Conservation (phyloP, 306 rosid species). For the Inga leiocalycina region DNA sequence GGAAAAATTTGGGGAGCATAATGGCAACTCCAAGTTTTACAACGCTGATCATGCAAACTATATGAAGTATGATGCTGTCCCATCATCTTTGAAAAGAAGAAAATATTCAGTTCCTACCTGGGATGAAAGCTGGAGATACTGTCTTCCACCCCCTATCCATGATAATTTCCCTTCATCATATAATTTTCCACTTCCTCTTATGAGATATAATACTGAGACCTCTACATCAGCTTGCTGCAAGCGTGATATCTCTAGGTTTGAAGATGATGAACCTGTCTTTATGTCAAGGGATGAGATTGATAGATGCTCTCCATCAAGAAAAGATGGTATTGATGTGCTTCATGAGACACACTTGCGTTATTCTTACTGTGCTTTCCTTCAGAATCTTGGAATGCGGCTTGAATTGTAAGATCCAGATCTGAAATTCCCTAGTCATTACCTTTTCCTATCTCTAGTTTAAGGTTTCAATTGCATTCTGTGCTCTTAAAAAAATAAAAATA, state of each 20-base stretch:
- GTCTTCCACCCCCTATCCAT: slow-evolving; percentile 48
- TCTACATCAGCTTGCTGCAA: slow-evolving; percentile 58
- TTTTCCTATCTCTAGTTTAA: neutral
- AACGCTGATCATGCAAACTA: slow-evolving; percentile 40
- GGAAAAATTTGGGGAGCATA: slow-evolving; percentile 42
- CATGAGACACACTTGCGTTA: slow-evolving; percentile 93
- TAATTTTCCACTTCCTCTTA: slow-evolving; percentile 45
- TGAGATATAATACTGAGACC: slow-evolving; percentile 53
- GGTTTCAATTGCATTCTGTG: neutral
- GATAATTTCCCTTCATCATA: slow-evolving; percentile 40
- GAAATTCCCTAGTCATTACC: neutral
- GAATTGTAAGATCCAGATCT: slow-evolving; percentile 68
- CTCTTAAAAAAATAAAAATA: neutral
- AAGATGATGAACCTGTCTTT: slow-evolving; percentile 70
- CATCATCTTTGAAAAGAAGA: slow-evolving; percentile 72
- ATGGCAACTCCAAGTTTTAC: slow-evolving; percentile 38
- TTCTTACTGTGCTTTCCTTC: slow-evolving; percentile 92
- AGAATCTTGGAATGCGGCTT: slow-evolving; percentile 84
- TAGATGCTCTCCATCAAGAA: slow-evolving; percentile 91
- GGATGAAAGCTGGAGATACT: slow-evolving; percentile 63
- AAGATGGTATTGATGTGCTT: slow-evolving; percentile 84
- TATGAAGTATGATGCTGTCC: slow-evolving; percentile 43
- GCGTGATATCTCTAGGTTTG: slow-evolving; percentile 61
- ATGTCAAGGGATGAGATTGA: slow-evolving; percentile 97
- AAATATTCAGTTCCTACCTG: slow-evolving; percentile 65